Percentiles rank a stretch among this genome's conserved stretches.
phyloP scores from a whole-genome alignment of 176 grass and related monocot species.

The Juncus effusus region DNA sequence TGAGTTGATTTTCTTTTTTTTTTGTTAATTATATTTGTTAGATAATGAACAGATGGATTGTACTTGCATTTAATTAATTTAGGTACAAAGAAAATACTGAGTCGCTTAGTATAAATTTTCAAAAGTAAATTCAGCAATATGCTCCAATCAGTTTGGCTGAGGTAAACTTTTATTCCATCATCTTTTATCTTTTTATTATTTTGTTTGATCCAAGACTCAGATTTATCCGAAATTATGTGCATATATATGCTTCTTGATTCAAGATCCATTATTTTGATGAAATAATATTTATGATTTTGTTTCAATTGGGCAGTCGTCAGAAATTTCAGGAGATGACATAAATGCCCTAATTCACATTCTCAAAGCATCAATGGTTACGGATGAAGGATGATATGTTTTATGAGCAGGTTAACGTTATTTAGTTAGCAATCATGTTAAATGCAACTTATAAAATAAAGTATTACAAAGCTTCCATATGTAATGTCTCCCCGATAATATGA shows the following conservation, averaged over 20 bases:
- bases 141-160: constrained; percentile 69
- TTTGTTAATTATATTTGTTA: too few species aligned
- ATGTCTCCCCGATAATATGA: too few species aligned
- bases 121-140: constrained; percentile 80
- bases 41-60: constrained; percentile 5
- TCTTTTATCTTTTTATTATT: constrained; percentile 12
- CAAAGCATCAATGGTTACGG: constrained; percentile 43
- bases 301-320: constrained; percentile 50
- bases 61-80: background rate
- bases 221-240: too few species aligned
- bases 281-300: background rate
- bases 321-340: constrained; percentile 70
- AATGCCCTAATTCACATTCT: constrained; percentile 73
- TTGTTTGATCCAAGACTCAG: constrained; percentile 22
- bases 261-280: too few species aligned
- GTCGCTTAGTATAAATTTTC: constrained; percentile 56
- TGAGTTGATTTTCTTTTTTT: too few species aligned
- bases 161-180: constrained; percentile 32
- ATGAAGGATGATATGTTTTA: too few species aligned
- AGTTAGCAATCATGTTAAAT: too few species aligned
- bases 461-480: too few species aligned
- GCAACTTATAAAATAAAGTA: too few species aligned
- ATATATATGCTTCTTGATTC: too few species aligned
- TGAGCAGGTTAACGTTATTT: too few species aligned
- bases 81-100: constrained; percentile 78